phyloP scores from a whole-genome alignment of 176 grass and related monocot genomes.

The Poa pratensis region DNA sequence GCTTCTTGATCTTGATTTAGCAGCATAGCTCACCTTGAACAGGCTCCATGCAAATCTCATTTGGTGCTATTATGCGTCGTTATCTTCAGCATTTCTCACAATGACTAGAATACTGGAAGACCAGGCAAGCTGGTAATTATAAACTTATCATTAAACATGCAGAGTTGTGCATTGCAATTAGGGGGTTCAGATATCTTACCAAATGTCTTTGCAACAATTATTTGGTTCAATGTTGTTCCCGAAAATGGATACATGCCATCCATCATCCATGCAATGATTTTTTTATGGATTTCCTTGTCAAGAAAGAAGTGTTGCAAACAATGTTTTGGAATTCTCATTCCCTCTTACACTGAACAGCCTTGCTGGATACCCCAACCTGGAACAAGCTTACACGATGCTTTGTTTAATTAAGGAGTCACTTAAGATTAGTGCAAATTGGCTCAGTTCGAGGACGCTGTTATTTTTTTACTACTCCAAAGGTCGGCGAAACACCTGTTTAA shows the following conservation, averaged over 20 bases:
- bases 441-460: neutral
- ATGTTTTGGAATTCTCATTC: neutral
- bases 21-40: conserved; percentile 36
- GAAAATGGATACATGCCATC: neutral
- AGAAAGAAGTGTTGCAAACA: neutral
- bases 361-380: conserved; percentile 17
- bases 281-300: neutral
- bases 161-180: neutral
- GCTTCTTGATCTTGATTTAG: conserved; percentile 29
- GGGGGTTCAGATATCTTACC: neutral
- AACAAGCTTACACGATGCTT: neutral
- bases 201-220: neutral
- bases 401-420: neutral
- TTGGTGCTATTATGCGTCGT: neutral
- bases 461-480: conserved; percentile 1
- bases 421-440: conserved; percentile 40
- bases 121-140: conserved; percentile 6
- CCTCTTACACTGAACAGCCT: neutral
- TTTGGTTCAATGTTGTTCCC: conserved; percentile 4
- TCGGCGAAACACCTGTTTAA: neutral
- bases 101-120: conserved; percentile 10
- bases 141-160: conserved; percentile 14
- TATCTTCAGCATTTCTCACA: conserved; percentile 31
- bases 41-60: conserved; percentile 28
- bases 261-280: neutral